A percentile compares a stretch with the other conserved stretches of the same genome.
Conservation (phyloP, 306 rosid genomes). For the Lathyrus tuberosus region DNA sequence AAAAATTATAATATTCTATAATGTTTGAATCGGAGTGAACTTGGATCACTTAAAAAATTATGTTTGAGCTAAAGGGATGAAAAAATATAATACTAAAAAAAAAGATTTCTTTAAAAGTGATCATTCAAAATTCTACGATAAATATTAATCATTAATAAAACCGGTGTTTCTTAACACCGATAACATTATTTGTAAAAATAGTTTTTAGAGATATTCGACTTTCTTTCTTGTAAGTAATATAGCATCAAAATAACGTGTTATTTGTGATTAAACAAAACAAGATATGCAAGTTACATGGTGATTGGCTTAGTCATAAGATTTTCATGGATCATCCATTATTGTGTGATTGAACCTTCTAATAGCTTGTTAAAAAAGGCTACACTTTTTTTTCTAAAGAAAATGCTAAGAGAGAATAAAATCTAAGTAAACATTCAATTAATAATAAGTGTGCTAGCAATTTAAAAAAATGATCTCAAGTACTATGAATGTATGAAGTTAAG, state of each 20-base stretch:
- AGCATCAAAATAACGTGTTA: background rate
- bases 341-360: slow-evolving; percentile 22
- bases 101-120: background rate
- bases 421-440: background rate
- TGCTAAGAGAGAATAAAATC: too few relatives aligned
- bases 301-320: slow-evolving; percentile 27
- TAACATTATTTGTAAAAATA: background rate
- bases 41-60: background rate
- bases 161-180: background rate
- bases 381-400: too few relatives aligned
- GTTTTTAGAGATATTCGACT: background rate
- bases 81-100: too few relatives aligned
- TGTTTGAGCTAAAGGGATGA: background rate
- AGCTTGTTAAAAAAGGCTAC: too few relatives aligned
- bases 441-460: background rate
- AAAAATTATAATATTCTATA: too few relatives aligned
- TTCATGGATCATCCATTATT: slow-evolving; percentile 30
- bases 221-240: background rate
- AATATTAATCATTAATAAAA: background rate
- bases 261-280: background rate
- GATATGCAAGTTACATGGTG: slow-evolving; percentile 17
- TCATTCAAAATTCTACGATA: background rate
- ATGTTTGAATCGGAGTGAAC: background rate
- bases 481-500: too few relatives aligned
- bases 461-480: too few relatives aligned